Evolutionary conservation across 768 basidiomycete genomes (phyloP), one percentile per base, ranked within the genome.

Genomic region (Pleurotus sapidus): DNA sequence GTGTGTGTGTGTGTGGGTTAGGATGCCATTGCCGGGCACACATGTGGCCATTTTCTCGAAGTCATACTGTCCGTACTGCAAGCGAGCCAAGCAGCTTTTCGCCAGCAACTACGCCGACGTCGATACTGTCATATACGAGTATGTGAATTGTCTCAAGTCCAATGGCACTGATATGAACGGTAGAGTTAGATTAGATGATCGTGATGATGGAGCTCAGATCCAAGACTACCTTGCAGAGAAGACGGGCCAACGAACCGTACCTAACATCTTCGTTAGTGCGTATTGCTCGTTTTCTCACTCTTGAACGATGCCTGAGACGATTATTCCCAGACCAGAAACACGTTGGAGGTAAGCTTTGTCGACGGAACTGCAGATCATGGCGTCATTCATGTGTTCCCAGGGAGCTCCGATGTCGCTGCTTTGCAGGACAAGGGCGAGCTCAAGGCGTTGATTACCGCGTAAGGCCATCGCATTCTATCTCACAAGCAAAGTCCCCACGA

Each of bases 231-330:
- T 86, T 18, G 18, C 3, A 12, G 46, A 70, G 43, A 80, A 77
- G 73, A 84, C 84, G 0, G 74, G 75, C 5, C 84, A 80, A 63
- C 62, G 74, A 17, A 77, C 79, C 20, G 85, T 86, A 4, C 85
- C 84, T 27, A 83, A 82, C 64, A 78, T 83, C 55, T 86, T 84
- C 71, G 81, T 86, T 60, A 77, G 82, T 83, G 51, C 53, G 83
- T 65, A 34, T 43, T 47, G 15, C 4, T 24, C 38, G 8, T 53
- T 40, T 17, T 39, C 17, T 53, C 24, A 6, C 12, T 39, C 40
- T 17, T 40, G 2, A 39, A 5, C 11, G 6, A 12, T 53, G 15
- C 34, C n/a, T 18, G 18, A n/a, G 38, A 27, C 30, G 51, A 53
- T 40, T 11, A 23, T 23, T 23, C 23, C 27, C 34, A 60, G 46